phyloP scores from a whole-genome alignment of 331 rosid genomes.

The Dryas integrifolia region DNA sequence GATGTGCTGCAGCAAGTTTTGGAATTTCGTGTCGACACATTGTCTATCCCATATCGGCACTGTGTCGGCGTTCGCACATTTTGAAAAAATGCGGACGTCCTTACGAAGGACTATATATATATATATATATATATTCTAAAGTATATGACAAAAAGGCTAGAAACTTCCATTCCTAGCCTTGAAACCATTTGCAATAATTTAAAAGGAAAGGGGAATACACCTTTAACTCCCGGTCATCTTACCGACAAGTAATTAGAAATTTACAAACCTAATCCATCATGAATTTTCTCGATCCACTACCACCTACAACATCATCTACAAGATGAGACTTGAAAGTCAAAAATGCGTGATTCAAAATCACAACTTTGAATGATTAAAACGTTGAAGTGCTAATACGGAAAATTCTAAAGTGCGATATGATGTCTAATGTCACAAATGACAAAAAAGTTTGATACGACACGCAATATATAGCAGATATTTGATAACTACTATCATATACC shows the following conservation, averaged over 20 bases:
- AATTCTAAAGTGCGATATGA: neutral
- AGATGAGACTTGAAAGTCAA: constrained; percentile 17
- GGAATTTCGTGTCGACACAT: too few relatives aligned
- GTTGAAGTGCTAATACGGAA: neutral
- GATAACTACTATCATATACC: neutral
- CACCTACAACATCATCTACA: constrained; percentile 24
- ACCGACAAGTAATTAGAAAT: neutral
- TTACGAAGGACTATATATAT: too few relatives aligned
- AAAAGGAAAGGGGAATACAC: neutral
- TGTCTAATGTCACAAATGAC: neutral
- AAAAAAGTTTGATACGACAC: constrained; percentile 3
- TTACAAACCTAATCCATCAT: constrained; percentile 7
- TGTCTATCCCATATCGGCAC: too few relatives aligned
- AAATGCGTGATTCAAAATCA: constrained; percentile 11
- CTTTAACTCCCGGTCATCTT: neutral
- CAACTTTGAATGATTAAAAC: neutral
- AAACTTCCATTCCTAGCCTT: neutral
- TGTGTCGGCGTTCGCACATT: too few relatives aligned
- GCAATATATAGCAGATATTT: neutral
- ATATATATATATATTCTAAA: neutral
- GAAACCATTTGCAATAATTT: constrained; percentile 8
- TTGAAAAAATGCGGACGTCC: too few relatives aligned
- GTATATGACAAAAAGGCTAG: neutral
- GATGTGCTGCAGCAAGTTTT: too few relatives aligned
- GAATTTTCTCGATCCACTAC: constrained; percentile 26